Conservation (phyloP, 1,139 yeast genomes). For the Suhomyces choctaworum region DNA sequence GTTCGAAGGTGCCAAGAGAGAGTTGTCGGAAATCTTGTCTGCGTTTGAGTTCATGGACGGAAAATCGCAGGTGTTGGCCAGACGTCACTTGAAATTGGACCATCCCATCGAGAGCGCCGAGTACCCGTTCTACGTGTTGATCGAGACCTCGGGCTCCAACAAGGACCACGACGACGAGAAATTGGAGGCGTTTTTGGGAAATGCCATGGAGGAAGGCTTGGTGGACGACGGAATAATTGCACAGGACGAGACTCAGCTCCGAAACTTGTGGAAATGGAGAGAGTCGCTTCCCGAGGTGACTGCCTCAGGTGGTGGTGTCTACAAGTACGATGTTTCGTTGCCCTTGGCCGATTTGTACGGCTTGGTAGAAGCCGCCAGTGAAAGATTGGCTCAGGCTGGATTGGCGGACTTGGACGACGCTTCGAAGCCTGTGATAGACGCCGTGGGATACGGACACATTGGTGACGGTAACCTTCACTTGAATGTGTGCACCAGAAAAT, state of each 20-base stretch:
- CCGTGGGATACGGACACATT: slow-evolving; percentile 93
- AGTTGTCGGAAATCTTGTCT: slow-evolving; percentile 80
- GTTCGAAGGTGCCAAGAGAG: slow-evolving; percentile 75
- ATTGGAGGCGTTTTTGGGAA: slow-evolving; percentile 76
- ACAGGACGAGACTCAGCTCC: slow-evolving; percentile 86
- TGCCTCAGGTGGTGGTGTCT: slow-evolving; percentile 86
- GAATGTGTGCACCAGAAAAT: slow-evolving; percentile 86
- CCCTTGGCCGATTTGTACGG: slow-evolving; percentile 80
- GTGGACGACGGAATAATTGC: slow-evolving; percentile 94
- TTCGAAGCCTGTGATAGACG: slow-evolving; percentile 75
- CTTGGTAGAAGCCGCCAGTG: slow-evolving; percentile 72
- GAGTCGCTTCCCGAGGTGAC: slow-evolving; percentile 91
- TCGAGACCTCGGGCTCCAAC: slow-evolving; percentile 93
- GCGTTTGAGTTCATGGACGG: slow-evolving; percentile 96
- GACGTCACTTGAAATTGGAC: slow-evolving; percentile 50
- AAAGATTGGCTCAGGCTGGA: slow-evolving; percentile 53
- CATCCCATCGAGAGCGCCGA: slow-evolving; percentile 78
- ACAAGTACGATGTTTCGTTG: slow-evolving; percentile 91
- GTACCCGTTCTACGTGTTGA: slow-evolving; percentile 84
- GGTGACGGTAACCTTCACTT: slow-evolving; percentile 96
- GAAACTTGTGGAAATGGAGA: slow-evolving; percentile 91
- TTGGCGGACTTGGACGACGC: slow-evolving; percentile 66
- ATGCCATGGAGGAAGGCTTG: slow-evolving; percentile 77
- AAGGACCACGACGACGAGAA: slow-evolving; percentile 82
- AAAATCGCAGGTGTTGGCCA: slow-evolving; percentile 67